Percentiles rank a stretch among this genome's conserved stretches.
These are phyloP conservation scores for Aspergillus ochraceus DNA, from an alignment of 2,329 filamentous ascomycete genomes.

Conservation along the genomic window DNA sequence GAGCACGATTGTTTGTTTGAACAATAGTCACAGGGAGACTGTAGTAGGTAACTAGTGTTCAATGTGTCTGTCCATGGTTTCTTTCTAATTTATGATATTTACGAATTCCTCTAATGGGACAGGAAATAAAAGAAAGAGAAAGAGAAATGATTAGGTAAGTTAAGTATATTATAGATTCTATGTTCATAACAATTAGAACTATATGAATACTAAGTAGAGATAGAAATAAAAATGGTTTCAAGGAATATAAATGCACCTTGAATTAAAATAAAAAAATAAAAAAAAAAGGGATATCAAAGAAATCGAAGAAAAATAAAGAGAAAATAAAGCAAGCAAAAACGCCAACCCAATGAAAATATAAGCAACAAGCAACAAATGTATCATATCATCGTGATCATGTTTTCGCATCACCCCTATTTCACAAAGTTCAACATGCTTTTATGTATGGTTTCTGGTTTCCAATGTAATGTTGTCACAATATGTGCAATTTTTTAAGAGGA, in stretches of 20 bases:
- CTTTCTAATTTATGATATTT: too few species aligned
- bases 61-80: too few species aligned
- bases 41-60: too few species aligned
- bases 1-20: too few species aligned
- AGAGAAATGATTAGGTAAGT: background rate
- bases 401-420: too few species aligned
- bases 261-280: background rate
- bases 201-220: background rate
- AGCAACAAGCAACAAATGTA: too few species aligned
- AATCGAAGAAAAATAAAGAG: background rate
- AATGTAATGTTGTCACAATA: background rate
- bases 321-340: background rate
- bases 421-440: too few species aligned
- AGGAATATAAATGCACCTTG: background rate
- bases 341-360: too few species aligned
- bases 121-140: background rate
- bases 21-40: too few species aligned
- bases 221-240: background rate
- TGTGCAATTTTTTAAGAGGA: background rate
- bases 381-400: too few species aligned
- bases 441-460: background rate
- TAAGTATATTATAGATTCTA: background rate
- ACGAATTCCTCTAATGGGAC: too few species aligned
- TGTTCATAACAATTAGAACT: background rate
- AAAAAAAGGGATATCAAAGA: background rate